phyloP scores from a whole-genome alignment of 352 stramenopile species.

The Pythium guiyangense region DNA sequence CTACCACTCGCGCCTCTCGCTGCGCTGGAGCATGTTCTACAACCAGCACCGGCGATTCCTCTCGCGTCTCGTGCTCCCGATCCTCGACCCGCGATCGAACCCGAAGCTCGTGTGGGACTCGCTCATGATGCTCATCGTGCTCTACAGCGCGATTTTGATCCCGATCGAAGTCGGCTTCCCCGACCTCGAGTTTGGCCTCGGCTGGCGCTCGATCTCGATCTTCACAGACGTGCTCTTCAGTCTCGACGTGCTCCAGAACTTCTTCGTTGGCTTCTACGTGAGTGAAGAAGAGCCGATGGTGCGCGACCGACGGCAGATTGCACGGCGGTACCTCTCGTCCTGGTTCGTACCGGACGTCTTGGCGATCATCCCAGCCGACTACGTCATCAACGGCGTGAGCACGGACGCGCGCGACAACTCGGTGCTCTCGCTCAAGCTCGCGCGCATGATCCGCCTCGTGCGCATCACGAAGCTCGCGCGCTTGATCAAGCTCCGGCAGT shows the following conservation, averaged over 20 bases:
- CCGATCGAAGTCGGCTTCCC: constrained; percentile 72
- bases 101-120: constrained; percentile 59
- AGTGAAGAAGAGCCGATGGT: constrained; percentile 64
- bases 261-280: constrained; percentile 62
- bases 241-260: constrained; percentile 63
- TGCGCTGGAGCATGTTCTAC: constrained; percentile 34
- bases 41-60: constrained; percentile 28
- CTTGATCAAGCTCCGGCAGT: constrained; percentile 64
- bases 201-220: constrained; percentile 23
- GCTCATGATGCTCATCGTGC: constrained; percentile 64
- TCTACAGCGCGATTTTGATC: constrained; percentile 72
- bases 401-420: constrained; percentile 22
- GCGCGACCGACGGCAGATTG: constrained; percentile 35
- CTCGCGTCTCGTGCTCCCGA: constrained; percentile 24
- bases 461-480: constrained; percentile 68
- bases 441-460: constrained; percentile 53
- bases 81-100: constrained; percentile 56
- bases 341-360: constrained; percentile 62
- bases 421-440: constrained; percentile 60
- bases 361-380: constrained; percentile 46
- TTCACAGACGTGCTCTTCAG: constrained; percentile 49
- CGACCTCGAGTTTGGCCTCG: constrained; percentile 32
- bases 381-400: constrained; percentile 25
- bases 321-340: constrained; percentile 41
- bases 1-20: constrained; percentile 22